Evolutionary conservation across 2,329 filamentous ascomycete species (phyloP), one percentile per base, ranked within the genome.

Genomic region (Dactylellina parvicollis): DNA sequence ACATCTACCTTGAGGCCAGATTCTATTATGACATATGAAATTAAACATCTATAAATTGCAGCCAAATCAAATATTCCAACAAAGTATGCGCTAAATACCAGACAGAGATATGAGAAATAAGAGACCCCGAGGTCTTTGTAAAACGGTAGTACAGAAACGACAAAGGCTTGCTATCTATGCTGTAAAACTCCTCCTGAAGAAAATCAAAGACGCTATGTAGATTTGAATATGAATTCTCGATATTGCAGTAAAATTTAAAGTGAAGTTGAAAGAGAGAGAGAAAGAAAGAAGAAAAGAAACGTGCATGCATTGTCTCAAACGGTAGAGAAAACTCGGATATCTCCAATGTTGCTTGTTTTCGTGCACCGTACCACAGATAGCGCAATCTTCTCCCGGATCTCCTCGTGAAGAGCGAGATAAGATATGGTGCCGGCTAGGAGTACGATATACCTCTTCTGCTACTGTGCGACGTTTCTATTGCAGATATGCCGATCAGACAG

Each of bases 161-260:
- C 16, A 18, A 54, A 47, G 38, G 40, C 42, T 42, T 67, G 62
- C 62, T 59, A 57, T 67, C 62, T 67, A 67, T 67, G 62, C 62
- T 57, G 22, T 56, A 16, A 40, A 42, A 22, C 42, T 55, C 47
- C 50, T 26, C 52, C 62, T 2, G 14, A 44, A 36, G 49, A 52
- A 30, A 30, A 30, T 9, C 30, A 40, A 24, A 55, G n/a, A 1
- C n/a, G n/a, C n/a, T 8, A 42, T 14, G 32, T n/a, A 20, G 26
- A 26, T 38, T 28, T 18, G n/a, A 24, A 24, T 24, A 62, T 22
- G 32, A 30, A 12, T 22, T 22, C 34, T 16, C 9, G 18, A 18
- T 22, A 32, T 18, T 7, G n/a, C n/a, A n/a, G n/a, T n/a, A n/a
- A n/a, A n/a, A n/a, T n/a, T n/a, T n/a, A n/a, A n/a, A n/a, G n/a